phyloP scores from a whole-genome alignment of 768 basidiomycete genomes.

The Cyclocybe cylindracea region DNA sequence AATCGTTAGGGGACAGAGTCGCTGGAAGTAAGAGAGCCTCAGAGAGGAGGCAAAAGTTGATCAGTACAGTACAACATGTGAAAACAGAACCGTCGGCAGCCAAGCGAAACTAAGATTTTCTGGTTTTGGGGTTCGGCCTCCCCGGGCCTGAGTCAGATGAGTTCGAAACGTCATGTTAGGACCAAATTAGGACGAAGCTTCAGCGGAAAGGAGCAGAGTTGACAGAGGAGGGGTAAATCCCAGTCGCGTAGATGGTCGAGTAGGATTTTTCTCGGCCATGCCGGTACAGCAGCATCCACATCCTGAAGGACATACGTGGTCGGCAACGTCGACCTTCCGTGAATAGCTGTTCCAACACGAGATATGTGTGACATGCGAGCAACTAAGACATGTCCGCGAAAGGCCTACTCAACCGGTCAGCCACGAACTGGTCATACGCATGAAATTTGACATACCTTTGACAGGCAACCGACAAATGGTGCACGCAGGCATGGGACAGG shows the following conservation, averaged over 20 bases:
- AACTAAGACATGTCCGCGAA: constrained; percentile 59
- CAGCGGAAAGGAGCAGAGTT: too few species aligned
- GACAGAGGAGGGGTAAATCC: too few species aligned
- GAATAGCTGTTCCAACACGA: constrained; percentile 54
- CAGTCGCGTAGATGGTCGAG: constrained; percentile 27
- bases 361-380: constrained; percentile 66
- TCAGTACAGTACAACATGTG: not conserved
- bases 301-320: constrained; percentile 59
- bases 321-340: constrained; percentile 31
- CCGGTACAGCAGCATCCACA: constrained; percentile 66
- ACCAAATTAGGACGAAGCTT: too few species aligned
- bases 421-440: not conserved
- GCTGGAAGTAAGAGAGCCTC: not conserved
- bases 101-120: not conserved
- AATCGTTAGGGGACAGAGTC: not conserved
- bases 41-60: not conserved
- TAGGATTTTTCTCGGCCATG: constrained; percentile 3
- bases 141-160: too few species aligned
- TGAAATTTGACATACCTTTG: constrained; percentile 49
- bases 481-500: constrained; percentile 53
- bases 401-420: constrained; percentile 44
- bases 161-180: too few species aligned
- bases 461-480: constrained; percentile 77
- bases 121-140: too few species aligned
- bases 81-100: not conserved